A percentile compares a stretch with the other conserved stretches of the same genome.
These are phyloP conservation scores for Isoetes engelmannii DNA, from an alignment of 83 land plant genomes.

Conservation along the genomic window DNA sequence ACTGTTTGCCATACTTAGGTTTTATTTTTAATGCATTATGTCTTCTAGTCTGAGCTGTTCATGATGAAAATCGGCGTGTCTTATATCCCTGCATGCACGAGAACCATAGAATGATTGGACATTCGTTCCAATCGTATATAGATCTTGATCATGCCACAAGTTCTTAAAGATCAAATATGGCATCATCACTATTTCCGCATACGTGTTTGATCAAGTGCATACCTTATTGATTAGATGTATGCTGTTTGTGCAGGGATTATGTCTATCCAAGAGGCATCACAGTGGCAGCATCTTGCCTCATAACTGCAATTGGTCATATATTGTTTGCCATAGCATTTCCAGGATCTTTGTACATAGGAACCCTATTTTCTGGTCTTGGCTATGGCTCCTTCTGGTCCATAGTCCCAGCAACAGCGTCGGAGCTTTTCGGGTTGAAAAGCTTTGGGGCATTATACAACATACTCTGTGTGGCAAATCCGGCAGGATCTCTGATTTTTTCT, in stretches of 20 bases:
- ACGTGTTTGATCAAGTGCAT: neutral
- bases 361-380: conserved; percentile 68
- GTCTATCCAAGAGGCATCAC: conserved; percentile 65
- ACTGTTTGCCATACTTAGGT: neutral
- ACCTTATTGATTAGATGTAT: neutral
- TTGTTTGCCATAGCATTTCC: conserved; percentile 83
- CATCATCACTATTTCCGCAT: no score
- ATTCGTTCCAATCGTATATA: neutral
- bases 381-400: conserved; percentile 90
- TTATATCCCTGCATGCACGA: neutral
- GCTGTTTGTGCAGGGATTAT: conserved; percentile 45
- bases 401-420: conserved; percentile 70
- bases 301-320: conserved; percentile 70
- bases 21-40: neutral
- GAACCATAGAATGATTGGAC: neutral
- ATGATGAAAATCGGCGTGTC: neutral
- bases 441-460: conserved; percentile 81
- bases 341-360: conserved; percentile 62
- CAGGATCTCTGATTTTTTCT: conserved; percentile 69
- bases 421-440: conserved; percentile 76
- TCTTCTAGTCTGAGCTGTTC: no score
- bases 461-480: conserved; percentile 63
- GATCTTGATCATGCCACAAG: neutral
- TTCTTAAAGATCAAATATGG: no score
- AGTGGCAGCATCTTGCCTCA: conserved; percentile 49